Evolutionary conservation across 768 basidiomycete species (phyloP).

Genomic region (Dentipellis sp.): DNA sequence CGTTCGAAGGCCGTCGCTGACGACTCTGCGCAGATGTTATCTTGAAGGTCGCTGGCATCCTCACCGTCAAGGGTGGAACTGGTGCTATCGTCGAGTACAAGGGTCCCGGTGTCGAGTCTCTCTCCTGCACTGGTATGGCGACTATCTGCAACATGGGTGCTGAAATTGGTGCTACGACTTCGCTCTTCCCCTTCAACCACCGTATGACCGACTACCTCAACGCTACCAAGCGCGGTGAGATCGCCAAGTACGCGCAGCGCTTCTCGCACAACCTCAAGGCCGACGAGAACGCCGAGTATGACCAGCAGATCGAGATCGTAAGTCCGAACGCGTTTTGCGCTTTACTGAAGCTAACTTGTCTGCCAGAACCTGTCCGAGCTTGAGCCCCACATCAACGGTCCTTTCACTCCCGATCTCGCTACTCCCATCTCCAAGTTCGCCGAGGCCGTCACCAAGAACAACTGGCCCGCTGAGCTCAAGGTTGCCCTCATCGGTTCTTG

Average conservation of each 20-base stretch:
- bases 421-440: slow-evolving; percentile 97
- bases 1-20: slow-evolving; percentile 4
- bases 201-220: slow-evolving; percentile 92
- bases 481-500: slow-evolving; percentile 98
- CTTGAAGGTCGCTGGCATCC: slow-evolving; percentile 96
- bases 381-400: slow-evolving; percentile 99
- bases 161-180: slow-evolving; percentile 98
- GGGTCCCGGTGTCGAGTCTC: slow-evolving; percentile 89
- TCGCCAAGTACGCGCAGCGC: slow-evolving; percentile 79
- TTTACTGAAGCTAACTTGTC: not conserved
- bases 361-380: slow-evolving; percentile 86
- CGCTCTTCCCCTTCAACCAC: slow-evolving; percentile 95
- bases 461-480: slow-evolving; percentile 95
- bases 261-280: slow-evolving; percentile 89
- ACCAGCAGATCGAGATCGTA: slow-evolving; percentile 87
- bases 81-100: slow-evolving; percentile 98
- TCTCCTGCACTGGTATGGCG: slow-evolving; percentile 98
- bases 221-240: slow-evolving; percentile 86
- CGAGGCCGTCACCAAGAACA: slow-evolving; percentile 83
- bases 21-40: slow-evolving; percentile 65
- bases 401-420: slow-evolving; percentile 99
- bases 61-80: slow-evolving; percentile 99
- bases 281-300: slow-evolving; percentile 86
- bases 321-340: slow-evolving; percentile 15
- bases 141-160: slow-evolving; percentile 99